A percentile compares a stretch with the other conserved stretches of the same genome.
Conservation (phyloP, 495 filamentous ascomycete genomes). For the Penicillium tannophilum region DNA sequence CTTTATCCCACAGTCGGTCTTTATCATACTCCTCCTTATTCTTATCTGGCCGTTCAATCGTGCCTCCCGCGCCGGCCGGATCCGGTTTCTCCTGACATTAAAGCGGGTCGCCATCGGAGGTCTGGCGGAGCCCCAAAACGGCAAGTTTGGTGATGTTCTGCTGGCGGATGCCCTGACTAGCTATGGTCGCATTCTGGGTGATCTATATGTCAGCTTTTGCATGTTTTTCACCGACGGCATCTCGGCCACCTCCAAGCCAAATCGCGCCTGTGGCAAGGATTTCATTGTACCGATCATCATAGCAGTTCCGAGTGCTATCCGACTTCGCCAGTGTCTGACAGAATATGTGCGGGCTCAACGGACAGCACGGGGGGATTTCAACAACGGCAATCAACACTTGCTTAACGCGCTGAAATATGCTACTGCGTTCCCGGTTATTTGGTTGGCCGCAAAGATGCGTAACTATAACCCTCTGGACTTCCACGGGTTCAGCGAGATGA, state of each 20-base stretch:
- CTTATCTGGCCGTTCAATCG: slow-evolving; percentile 74
- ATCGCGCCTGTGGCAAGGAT: slow-evolving; percentile 75
- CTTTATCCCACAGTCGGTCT: slow-evolving; percentile 78
- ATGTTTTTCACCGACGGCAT: slow-evolving; percentile 76
- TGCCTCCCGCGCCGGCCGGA: slow-evolving; percentile 71
- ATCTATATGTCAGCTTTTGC: slow-evolving; percentile 84
- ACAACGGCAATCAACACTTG: slow-evolving; percentile 80
- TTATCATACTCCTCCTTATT: slow-evolving; percentile 65
- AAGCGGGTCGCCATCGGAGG: slow-evolving; percentile 76
- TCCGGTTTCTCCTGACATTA: slow-evolving; percentile 70
- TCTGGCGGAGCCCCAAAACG: slow-evolving; percentile 75
- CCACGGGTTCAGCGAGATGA: slow-evolving; percentile 57
- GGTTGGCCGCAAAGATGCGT: slow-evolving; percentile 72
- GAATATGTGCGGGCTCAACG: slow-evolving; percentile 77
- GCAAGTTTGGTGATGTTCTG: slow-evolving; percentile 91
- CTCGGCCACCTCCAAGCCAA: slow-evolving; percentile 75
- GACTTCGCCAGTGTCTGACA: slow-evolving; percentile 87
- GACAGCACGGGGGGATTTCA: slow-evolving; percentile 42
- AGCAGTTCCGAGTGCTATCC: slow-evolving; percentile 78
- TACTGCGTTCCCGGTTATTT: slow-evolving; percentile 87
- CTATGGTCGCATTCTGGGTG: slow-evolving; percentile 88
- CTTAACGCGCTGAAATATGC: slow-evolving; percentile 93
- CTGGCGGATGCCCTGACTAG: slow-evolving; percentile 94
- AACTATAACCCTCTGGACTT: slow-evolving; percentile 59
- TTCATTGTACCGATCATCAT: slow-evolving; percentile 79